Evolutionary conservation across 805 yeast genomes (phyloP).

Genomic region (Candida dendrica): DNA sequence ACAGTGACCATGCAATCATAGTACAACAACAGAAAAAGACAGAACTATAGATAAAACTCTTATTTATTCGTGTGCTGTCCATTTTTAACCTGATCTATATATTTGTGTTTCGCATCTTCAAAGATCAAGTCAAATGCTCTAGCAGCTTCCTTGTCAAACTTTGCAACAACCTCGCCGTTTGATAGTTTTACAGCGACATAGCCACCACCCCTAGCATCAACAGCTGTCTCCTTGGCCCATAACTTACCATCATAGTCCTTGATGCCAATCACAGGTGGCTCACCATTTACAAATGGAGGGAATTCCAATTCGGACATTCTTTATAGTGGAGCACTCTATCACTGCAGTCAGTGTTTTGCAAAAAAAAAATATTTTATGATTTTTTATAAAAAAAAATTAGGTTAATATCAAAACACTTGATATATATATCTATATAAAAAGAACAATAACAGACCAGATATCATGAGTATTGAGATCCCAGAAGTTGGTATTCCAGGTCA

Average conservation of each 20-base stretch:
- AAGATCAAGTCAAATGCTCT: constrained; percentile 37
- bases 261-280: constrained; percentile 40
- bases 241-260: constrained; percentile 42
- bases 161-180: constrained; percentile 38
- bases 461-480: constrained; percentile 28
- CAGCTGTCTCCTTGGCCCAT: constrained; percentile 46
- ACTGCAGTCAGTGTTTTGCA: constrained; percentile 1
- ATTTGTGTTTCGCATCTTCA: constrained; percentile 34
- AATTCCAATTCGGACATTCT: no score
- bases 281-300: constrained; percentile 36
- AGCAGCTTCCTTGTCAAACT: constrained; percentile 29
- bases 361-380: not conserved
- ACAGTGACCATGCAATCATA: no score
- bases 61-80: no score
- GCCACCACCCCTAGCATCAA: constrained; percentile 27
- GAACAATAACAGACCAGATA: constrained; percentile 1
- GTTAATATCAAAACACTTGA: not conserved
- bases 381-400: no score
- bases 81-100: constrained; percentile 6
- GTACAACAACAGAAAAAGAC: no score
- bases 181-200: constrained; percentile 42
- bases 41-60: no score
- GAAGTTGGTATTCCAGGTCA: constrained; percentile 74
- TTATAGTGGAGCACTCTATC: no score
- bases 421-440: not conserved